These are phyloP conservation scores for Nematocida minor DNA, from an alignment of 371 early-diverging fungal species.

Conservation along the genomic window DNA sequence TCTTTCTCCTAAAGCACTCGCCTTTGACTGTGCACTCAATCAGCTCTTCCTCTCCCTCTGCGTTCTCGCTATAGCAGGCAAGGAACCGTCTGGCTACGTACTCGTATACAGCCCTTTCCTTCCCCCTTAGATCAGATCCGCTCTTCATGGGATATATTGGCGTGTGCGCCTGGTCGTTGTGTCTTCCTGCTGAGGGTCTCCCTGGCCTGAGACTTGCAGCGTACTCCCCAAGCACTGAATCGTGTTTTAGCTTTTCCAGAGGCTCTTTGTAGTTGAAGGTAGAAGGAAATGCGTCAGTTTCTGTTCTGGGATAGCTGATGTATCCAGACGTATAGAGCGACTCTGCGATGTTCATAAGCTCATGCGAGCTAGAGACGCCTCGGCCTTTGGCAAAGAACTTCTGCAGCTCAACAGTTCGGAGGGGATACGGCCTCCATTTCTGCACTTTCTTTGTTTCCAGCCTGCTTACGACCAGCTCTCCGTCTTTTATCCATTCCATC, in stretches of 20 bases:
- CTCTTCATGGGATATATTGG: conserved; percentile 90
- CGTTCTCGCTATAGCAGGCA: conserved; percentile 84
- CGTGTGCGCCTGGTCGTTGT: conserved; percentile 95
- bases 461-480: conserved; percentile 1
- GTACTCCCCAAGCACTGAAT: conserved; percentile 52
- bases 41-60: conserved; percentile 77
- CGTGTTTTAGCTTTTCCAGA: conserved; percentile 47
- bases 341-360: conserved; percentile 72
- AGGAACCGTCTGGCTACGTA: conserved; percentile 82
- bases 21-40: conserved; percentile 69
- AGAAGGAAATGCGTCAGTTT: conserved; percentile 82
- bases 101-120: conserved; percentile 76
- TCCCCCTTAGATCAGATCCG: conserved; percentile 67
- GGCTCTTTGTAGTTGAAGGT: conserved; percentile 70
- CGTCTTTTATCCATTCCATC: background rate
- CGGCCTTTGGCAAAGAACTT: conserved; percentile 13
- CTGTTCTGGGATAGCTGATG: conserved; percentile 96
- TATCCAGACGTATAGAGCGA: conserved; percentile 68
- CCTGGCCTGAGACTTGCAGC: conserved; percentile 12
- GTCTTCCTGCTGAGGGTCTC: conserved; percentile 76
- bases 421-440: conserved; percentile 75
- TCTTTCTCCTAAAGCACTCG: conserved; percentile 69
- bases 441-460: conserved; percentile 77
- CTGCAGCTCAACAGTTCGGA: conserved; percentile 72
- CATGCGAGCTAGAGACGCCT: conserved; percentile 69